phyloP scores from a whole-genome alignment of 2,329 filamentous ascomycete genomes.

The Exophiala alcalophila region DNA sequence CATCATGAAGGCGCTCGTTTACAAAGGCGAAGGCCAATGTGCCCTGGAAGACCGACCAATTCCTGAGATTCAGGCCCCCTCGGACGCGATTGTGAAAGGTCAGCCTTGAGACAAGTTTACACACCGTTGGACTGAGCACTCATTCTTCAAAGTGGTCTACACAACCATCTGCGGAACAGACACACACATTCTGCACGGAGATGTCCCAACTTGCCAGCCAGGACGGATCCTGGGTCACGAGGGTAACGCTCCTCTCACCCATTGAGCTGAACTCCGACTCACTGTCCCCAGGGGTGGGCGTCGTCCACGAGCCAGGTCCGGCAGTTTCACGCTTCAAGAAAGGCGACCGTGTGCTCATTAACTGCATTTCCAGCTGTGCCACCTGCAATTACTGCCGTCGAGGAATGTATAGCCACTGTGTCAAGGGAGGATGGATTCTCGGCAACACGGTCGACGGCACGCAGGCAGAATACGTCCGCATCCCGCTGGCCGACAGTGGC shows the following conservation, averaged over 20 bases:
- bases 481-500: slow-evolving; percentile 51
- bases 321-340: slow-evolving; percentile 47
- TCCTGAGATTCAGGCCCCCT: slow-evolving; percentile 42
- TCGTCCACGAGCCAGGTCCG: slow-evolving; percentile 45
- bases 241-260: slow-evolving; percentile 32
- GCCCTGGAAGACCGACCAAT: slow-evolving; percentile 43
- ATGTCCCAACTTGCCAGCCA: slow-evolving; percentile 48
- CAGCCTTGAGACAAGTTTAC: not conserved
- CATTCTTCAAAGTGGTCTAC: slow-evolving; percentile 36
- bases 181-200: slow-evolving; percentile 55
- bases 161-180: slow-evolving; percentile 56
- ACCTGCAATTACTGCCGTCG: slow-evolving; percentile 51
- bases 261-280: not conserved
- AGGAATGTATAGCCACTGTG: slow-evolving; percentile 54
- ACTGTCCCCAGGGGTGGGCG: slow-evolving; percentile 38
- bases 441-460: slow-evolving; percentile 55
- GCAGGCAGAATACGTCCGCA: slow-evolving; percentile 56
- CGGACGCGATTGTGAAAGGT: slow-evolving; percentile 50
- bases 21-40: slow-evolving; percentile 37
- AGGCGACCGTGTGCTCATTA: slow-evolving; percentile 54
- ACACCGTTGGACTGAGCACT: not conserved
- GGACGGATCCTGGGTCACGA: slow-evolving; percentile 55
- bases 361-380: slow-evolving; percentile 52
- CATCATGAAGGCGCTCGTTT: slow-evolving; percentile 50
- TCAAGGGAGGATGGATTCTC: slow-evolving; percentile 54